Evolutionary conservation across 2,329 filamentous ascomycete genomes (phyloP).

Genomic region (Alternaria dauci): DNA sequence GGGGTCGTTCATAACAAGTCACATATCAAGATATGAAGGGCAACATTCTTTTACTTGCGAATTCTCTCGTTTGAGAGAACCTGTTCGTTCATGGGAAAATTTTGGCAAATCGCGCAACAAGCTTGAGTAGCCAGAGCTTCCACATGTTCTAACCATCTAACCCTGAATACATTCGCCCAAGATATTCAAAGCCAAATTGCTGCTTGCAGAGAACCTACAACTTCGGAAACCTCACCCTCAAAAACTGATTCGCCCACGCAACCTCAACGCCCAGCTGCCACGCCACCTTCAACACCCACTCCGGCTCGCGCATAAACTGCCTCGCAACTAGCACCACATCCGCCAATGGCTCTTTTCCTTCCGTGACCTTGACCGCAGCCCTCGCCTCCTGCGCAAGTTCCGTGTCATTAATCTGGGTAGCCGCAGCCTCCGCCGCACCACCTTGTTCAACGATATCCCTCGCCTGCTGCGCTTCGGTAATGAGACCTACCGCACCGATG

Average conservation of each 20-base stretch:
- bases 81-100: no score
- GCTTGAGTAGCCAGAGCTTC: no score
- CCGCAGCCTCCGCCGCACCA: slow-evolving; percentile 26
- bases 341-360: slow-evolving; percentile 50
- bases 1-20: no score
- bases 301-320: slow-evolving; percentile 64
- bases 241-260: slow-evolving; percentile 59
- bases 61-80: no score
- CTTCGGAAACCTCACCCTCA: slow-evolving; percentile 44
- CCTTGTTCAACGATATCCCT: slow-evolving; percentile 54
- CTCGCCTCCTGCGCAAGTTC: slow-evolving; percentile 43
- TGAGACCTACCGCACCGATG: slow-evolving; percentile 63
- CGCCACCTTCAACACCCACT: slow-evolving; percentile 63
- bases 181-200: no score
- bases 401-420: slow-evolving; percentile 28
- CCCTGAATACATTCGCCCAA: no score
- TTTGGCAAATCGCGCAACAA: no score
- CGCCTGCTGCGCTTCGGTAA: slow-evolving; percentile 63
- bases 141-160: no score
- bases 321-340: slow-evolving; percentile 62
- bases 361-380: slow-evolving; percentile 47
- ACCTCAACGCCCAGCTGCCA: slow-evolving; percentile 60
- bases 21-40: no score
- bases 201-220: slow-evolving; percentile 19
- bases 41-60: no score